Percentiles rank a stretch among this genome's conserved stretches.
These are phyloP conservation scores for Brettanomyces custersianus DNA, from an alignment of 805 yeast genomes.

Conservation along the genomic window DNA sequence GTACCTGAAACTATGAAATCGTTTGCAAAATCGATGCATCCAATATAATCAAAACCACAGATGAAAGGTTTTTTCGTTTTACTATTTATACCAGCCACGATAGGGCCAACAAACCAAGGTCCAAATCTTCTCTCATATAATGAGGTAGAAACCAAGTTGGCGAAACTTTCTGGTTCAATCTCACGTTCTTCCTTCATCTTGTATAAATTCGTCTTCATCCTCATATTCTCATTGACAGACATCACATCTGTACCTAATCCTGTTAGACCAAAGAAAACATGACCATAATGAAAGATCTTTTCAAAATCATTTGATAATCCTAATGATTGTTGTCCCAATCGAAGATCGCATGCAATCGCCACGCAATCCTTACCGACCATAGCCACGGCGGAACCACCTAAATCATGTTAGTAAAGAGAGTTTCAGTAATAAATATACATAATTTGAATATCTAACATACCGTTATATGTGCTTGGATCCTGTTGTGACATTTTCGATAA, in stretches of 20 bases:
- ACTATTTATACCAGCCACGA: slow-evolving; percentile 89
- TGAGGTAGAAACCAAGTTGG: slow-evolving; percentile 84
- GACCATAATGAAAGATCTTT: slow-evolving; percentile 79
- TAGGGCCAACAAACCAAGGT: slow-evolving; percentile 94
- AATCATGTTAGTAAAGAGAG: neutral
- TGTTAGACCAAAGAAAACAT: slow-evolving; percentile 83
- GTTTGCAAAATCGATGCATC: slow-evolving; percentile 90
- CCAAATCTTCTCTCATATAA: slow-evolving; percentile 89
- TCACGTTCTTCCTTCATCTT: slow-evolving; percentile 84
- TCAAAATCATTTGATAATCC: slow-evolving; percentile 92
- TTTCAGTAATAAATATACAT: neutral
- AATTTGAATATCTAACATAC: neutral
- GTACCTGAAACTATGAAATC: slow-evolving; percentile 96
- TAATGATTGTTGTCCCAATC: slow-evolving; percentile 87
- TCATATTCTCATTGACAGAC: slow-evolving; percentile 73
- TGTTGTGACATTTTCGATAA: slow-evolving; percentile 1
- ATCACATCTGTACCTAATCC: slow-evolving; percentile 93
- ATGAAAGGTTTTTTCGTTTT: slow-evolving; percentile 79
- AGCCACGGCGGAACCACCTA: slow-evolving; percentile 94
- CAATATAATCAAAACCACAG: slow-evolving; percentile 93
- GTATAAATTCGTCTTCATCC: slow-evolving; percentile 80
- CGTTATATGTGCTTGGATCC: slow-evolving; percentile 3
- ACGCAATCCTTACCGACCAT: slow-evolving; percentile 98
- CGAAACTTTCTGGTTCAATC: slow-evolving; percentile 90
- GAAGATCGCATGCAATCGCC: slow-evolving; percentile 92